Base-by-base conservation (phyloP, 75 land plant species). In the Adiantum capillusveneris region DNA sequence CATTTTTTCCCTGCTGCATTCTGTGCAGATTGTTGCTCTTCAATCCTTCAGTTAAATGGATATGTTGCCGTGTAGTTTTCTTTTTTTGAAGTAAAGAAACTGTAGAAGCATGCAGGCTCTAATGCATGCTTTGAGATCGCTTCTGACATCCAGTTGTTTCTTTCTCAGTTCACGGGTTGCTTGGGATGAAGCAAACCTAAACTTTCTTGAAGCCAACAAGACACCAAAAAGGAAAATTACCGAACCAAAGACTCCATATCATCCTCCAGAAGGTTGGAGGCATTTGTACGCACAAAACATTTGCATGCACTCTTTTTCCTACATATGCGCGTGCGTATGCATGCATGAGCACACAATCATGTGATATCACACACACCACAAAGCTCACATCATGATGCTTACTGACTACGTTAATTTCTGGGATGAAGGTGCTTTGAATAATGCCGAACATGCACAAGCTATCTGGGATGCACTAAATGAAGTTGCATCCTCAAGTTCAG, bases 191-290 rank as follows among this genome's bases (percentile, higher is more conserved):
- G 70, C 31, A 26, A 71, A 71, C 44, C 22, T 71, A 43, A 73
- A 57, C 25, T 69, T 71, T 57, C 49, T 65, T 26, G 73, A 71
- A 20, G 73, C 73, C n/a, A 71, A 66, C 72, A 71, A 66, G 22
- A 57, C 56, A 29, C 52, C 71, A 25, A 71, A 57, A 34, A 49
- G 55, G 62, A 65, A 65, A 44, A 71, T 71, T 34, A 65, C 44
- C 18, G 73, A 71, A 29, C 73, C 73, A 30, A 71, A 71, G 72
- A 71, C 73, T 24, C 73, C 73, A 43, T 71, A 71, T 28, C 52
- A 71, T 66, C 41, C 71, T 12, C 72, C 73, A 31, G 73, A 58
- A 24, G 30, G 31, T 46, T 45, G 31, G 21, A 59, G 48, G 12
- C 71, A 69, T 68, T 64, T 31, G 52, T 34, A 34, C 37, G 6